A percentile compares a stretch with the other conserved stretches of the same genome.
Conservation (phyloP, 192 early-diverging fungal species). For the Podochytrium sp. region DNA sequence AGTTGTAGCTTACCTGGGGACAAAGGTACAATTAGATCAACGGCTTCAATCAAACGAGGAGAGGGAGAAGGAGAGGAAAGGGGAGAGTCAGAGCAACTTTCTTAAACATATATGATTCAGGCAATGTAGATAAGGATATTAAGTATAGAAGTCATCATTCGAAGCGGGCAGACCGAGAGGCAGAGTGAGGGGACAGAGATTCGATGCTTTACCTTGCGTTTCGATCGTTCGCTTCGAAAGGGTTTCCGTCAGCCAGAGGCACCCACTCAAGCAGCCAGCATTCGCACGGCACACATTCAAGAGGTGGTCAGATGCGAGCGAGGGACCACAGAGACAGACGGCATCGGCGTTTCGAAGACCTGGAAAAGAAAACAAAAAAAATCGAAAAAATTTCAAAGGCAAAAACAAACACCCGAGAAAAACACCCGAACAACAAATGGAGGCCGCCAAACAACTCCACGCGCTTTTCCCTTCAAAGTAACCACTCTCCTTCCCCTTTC, state of each 20-base stretch:
- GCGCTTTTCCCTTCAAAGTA: conserved; percentile 13
- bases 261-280: no score
- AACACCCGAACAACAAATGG: background rate
- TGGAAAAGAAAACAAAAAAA: background rate
- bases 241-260: no score
- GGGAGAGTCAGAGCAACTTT: conserved; percentile 12
- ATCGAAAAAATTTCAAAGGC: background rate
- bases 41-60: background rate
- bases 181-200: no score
- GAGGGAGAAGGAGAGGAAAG: background rate
- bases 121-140: conserved; percentile 30
- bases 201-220: no score
- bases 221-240: no score
- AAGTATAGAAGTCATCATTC: conserved; percentile 21
- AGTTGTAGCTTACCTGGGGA: no score
- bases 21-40: no score
- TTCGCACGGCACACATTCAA: no score
- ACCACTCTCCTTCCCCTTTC: background rate
- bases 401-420: background rate
- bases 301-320: no score
- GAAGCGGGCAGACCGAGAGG: no score
- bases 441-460: background rate
- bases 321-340: no score
- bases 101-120: conserved; percentile 27
- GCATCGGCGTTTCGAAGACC: no score